A percentile compares a stretch with the other conserved stretches of the same genome.
These are phyloP conservation scores for Dianthus caryophyllus DNA, from an alignment of 148 eudicot species.

Conservation along the genomic window DNA sequence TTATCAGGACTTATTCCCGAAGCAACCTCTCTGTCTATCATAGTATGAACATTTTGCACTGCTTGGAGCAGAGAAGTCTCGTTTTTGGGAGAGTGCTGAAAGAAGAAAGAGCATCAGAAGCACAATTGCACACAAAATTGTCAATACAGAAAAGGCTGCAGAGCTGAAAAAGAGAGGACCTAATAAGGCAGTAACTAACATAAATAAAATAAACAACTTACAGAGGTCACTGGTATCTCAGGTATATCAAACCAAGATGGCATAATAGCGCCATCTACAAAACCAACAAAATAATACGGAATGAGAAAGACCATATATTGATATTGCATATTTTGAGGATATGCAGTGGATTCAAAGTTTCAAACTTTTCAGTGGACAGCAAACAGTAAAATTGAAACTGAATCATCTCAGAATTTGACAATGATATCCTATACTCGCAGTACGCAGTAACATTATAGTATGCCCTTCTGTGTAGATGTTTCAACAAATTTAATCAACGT, in stretches of 20 bases:
- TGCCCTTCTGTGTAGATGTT: too few species aligned
- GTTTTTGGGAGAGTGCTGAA: constrained; percentile 81
- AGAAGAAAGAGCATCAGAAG: background rate
- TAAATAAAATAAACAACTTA: constrained; percentile 37
- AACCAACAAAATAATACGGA: too few species aligned
- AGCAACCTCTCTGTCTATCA: constrained; percentile 85
- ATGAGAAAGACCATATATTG: background rate
- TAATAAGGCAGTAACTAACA: background rate
- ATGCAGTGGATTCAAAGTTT: background rate
- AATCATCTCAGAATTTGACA: background rate
- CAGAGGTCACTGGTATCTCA: constrained; percentile 78
- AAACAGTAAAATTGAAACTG: background rate
- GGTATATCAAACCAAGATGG: constrained; percentile 93
- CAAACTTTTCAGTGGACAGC: background rate
- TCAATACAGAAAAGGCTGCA: background rate
- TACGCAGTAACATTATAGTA: too few species aligned
- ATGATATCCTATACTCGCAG: too few species aligned
- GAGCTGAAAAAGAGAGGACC: background rate
- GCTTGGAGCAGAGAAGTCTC: constrained; percentile 67
- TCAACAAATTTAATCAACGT: too few species aligned
- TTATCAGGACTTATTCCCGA: constrained; percentile 74
- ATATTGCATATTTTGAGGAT: background rate
- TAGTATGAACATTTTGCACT: constrained; percentile 66
- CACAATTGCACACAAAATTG: background rate
- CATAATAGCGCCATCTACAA: constrained; percentile 80